These are phyloP conservation scores for Miscanthus sacchariflorus DNA, from an alignment of 202 grass and related monocot genomes.

Conservation along the genomic window DNA sequence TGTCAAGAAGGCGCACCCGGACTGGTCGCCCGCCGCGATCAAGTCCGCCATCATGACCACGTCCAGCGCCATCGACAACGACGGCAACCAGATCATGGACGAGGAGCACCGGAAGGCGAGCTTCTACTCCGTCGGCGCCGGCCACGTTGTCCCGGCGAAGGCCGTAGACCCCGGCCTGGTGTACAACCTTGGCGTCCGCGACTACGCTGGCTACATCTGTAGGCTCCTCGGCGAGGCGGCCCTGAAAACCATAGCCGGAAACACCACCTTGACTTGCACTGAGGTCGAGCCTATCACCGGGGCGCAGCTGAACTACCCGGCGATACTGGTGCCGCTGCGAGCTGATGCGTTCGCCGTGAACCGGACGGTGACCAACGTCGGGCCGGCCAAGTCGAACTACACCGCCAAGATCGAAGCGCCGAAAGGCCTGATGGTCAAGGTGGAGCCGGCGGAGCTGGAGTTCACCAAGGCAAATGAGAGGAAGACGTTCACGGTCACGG, in stretches of 20 bases:
- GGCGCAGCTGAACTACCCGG: slow-evolving; percentile 66
- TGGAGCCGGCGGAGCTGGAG: slow-evolving; percentile 45
- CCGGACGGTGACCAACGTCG: slow-evolving; percentile 64
- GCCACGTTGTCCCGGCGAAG: slow-evolving; percentile 41
- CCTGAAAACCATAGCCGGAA: slow-evolving; percentile 36
- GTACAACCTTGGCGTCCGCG: slow-evolving; percentile 45
- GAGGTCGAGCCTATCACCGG: slow-evolving; percentile 28
- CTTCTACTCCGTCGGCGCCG: slow-evolving; percentile 50
- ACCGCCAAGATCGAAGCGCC: slow-evolving; percentile 34
- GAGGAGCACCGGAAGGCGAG: slow-evolving; percentile 46
- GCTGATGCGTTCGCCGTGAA: slow-evolving; percentile 30
- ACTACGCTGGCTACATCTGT: slow-evolving; percentile 63
- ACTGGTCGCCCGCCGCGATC: slow-evolving; percentile 55
- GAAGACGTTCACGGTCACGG: slow-evolving; percentile 53
- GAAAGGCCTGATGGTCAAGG: slow-evolving; percentile 17
- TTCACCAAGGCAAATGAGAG: slow-evolving; percentile 53
- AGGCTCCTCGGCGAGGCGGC: slow-evolving; percentile 49
- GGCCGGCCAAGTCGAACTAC: slow-evolving; percentile 47
- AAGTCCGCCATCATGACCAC: slow-evolving; percentile 68
- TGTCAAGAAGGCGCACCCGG: slow-evolving; percentile 51
- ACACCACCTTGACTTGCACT: slow-evolving; percentile 20
- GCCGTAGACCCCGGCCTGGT: slow-evolving; percentile 56
- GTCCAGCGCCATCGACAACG: slow-evolving; percentile 40
- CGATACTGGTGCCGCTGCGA: slow-evolving; percentile 43
- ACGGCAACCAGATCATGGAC: slow-evolving; percentile 45